Base-by-base conservation (phyloP, 1,284 basidiomycete species). In the Peniophora sp. region DNA sequence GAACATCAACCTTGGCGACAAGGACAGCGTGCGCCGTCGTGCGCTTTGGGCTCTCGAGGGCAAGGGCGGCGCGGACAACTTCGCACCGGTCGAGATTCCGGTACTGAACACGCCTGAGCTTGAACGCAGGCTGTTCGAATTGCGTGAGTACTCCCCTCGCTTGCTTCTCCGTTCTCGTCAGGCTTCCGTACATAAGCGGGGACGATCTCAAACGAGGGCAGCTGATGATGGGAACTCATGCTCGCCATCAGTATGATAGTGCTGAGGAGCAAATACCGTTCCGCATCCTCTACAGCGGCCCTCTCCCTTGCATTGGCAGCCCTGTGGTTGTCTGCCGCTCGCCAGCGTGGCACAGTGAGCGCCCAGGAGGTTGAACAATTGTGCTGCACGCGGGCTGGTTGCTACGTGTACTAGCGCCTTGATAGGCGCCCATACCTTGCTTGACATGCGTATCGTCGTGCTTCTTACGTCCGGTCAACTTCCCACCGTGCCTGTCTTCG, bases 31-130 rank as follows among this genome's bases (percentile, higher is more conserved):
- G 45, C 83, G 87, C 48, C 79, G 87, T 11, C 77, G 85, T 34
- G 89, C 88, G 14, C 76, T 91, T 25, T 83, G 78, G 77, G 81
- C 88, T 1, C 74, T 91, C 47, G 88, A 91, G 66, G 88, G 88
- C 48, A 89, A 84, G 65, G 74, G 78, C 2, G 78, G 81, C 55
- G 66, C 81, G 43, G 73, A 64, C 45, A 55, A 76, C 25, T 86
- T 78, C 60, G 72, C 78, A 53, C 86, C 78, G 57, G 89, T 91
- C 32, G 84, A 90, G 67, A 90, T 91, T 25, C 88, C 88, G 17
- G 87, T 89, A 54, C 72, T 90, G 36, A 70, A 72, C 47, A 77
- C 74, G 3, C 73, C 79, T 10, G 75, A 79, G 51, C 63, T 75
- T 52, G 73, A 78, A 60, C 73, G 78, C 59, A 66, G 71, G 54